Evolutionary conservation across 306 rosid species (phyloP).

Genomic region (Inga laurina): DNA sequence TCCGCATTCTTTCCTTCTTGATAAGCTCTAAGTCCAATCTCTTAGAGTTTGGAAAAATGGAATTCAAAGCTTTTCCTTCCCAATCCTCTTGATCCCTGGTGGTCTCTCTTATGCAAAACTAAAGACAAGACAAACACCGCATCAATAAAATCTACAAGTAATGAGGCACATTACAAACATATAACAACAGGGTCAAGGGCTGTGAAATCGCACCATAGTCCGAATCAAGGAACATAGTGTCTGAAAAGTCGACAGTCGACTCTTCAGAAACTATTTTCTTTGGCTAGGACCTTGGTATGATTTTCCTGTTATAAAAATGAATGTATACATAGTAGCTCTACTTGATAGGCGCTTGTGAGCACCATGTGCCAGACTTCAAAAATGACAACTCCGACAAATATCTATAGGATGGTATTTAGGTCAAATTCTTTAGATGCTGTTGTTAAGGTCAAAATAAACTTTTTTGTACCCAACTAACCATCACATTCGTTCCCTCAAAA

Average conservation of each 20-base stretch:
- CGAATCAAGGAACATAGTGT: no score
- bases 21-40: constrained; percentile 71
- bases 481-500: not conserved
- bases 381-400: not conserved
- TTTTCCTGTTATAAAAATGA: not conserved
- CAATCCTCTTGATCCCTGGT: constrained; percentile 33
- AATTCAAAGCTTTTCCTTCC: constrained; percentile 35
- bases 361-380: not conserved
- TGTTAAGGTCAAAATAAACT: not conserved
- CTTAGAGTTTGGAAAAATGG: constrained; percentile 43
- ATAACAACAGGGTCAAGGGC: not conserved
- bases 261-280: no score
- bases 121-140: constrained; percentile 27
- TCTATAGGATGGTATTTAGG: not conserved
- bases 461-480: not conserved
- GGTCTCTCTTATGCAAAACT: constrained; percentile 52
- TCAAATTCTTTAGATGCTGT: not conserved
- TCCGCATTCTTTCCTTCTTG: constrained; percentile 55
- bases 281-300: no score
- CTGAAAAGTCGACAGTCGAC: no score
- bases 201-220: no score
- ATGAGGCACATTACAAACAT: not conserved
- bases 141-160: constrained; percentile 8
- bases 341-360: not conserved
- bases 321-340: not conserved